Percentiles rank a stretch among this genome's conserved stretches.
Conservation (phyloP, 2,329 filamentous ascomycete species). For the Ascochyta viciae-villosae region DNA sequence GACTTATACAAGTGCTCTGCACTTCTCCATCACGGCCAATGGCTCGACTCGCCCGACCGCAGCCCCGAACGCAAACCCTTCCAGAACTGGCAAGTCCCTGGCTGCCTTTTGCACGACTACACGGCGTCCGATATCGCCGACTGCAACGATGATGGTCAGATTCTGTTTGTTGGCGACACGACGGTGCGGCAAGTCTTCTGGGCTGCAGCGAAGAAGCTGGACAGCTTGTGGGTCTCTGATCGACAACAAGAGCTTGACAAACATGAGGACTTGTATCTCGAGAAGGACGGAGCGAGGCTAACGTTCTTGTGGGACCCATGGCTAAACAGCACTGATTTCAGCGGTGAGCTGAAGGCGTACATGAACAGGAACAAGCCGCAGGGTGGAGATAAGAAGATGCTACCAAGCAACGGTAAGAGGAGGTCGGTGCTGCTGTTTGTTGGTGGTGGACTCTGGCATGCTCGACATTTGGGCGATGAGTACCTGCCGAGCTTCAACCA, state of each 20-base stretch:
- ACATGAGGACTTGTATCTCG: slow-evolving; percentile 56
- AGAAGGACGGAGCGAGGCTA: slow-evolving; percentile 56
- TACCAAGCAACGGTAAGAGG: slow-evolving; percentile 3
- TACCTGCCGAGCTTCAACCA: slow-evolving; percentile 56
- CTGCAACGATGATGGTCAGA: slow-evolving; percentile 60
- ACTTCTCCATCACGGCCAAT: slow-evolving; percentile 60
- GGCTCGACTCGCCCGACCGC: slow-evolving; percentile 53
- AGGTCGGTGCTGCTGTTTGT: slow-evolving; percentile 58
- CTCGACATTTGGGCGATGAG: slow-evolving; percentile 57
- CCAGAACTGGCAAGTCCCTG: slow-evolving; percentile 65
- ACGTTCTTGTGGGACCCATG: slow-evolving; percentile 70
- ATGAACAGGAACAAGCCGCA: slow-evolving; percentile 19
- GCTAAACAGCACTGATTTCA: slow-evolving; percentile 59
- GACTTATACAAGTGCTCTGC: slow-evolving; percentile 64
- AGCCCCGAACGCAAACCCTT: slow-evolving; percentile 43
- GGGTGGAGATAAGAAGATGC: background rate
- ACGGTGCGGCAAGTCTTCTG: slow-evolving; percentile 67
- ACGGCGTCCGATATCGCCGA: slow-evolving; percentile 57
- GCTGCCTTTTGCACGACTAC: slow-evolving; percentile 67
- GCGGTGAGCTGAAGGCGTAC: slow-evolving; percentile 52
- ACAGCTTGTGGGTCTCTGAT: slow-evolving; percentile 47
- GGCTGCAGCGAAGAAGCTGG: slow-evolving; percentile 60
- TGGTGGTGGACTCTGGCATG: slow-evolving; percentile 64
- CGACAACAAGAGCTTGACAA: slow-evolving; percentile 18
- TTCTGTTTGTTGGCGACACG: slow-evolving; percentile 69